These are phyloP conservation scores for Colletotrichum noveboracense DNA, from an alignment of 2,329 filamentous ascomycete species.

Conservation along the genomic window DNA sequence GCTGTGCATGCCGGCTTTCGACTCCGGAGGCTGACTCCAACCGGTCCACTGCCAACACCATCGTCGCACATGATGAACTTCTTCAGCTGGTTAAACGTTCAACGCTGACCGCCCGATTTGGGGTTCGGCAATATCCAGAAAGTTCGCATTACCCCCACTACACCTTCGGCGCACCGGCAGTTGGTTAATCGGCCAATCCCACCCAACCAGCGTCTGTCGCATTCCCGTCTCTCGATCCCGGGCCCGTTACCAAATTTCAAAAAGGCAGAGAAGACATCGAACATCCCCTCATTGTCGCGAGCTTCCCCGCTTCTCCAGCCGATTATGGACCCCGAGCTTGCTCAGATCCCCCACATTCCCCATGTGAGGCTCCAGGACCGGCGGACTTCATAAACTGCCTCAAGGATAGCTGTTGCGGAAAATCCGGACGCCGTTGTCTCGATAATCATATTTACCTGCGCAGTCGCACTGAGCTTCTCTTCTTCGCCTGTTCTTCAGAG, in stretches of 20 bases:
- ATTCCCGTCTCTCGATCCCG: conserved; percentile 15
- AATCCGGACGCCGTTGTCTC: neutral
- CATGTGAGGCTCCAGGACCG: conserved; percentile 9
- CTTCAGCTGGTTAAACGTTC: neutral
- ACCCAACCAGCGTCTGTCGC: neutral
- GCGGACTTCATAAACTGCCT: conserved; percentile 5
- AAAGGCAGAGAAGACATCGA: neutral
- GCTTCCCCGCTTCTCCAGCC: conserved; percentile 20
- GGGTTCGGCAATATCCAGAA: neutral
- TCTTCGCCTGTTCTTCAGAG: neutral
- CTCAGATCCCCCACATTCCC: conserved; percentile 13
- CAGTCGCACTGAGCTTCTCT: neutral
- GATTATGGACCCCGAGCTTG: conserved; percentile 10
- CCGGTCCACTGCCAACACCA: neutral
- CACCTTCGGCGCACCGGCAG: conserved; percentile 2
- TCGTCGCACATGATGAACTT: neutral
- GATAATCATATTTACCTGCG: neutral
- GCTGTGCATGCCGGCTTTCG: neutral
- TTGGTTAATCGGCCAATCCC: neutral
- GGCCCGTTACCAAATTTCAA: neutral
- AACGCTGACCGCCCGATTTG: neutral
- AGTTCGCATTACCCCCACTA: conserved; percentile 13
- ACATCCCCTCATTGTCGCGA: conserved; percentile 9
- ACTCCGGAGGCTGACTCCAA: neutral
- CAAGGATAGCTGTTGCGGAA: neutral